phyloP scores from a whole-genome alignment of 306 rosid species.

The Clitoria ternatea region DNA sequence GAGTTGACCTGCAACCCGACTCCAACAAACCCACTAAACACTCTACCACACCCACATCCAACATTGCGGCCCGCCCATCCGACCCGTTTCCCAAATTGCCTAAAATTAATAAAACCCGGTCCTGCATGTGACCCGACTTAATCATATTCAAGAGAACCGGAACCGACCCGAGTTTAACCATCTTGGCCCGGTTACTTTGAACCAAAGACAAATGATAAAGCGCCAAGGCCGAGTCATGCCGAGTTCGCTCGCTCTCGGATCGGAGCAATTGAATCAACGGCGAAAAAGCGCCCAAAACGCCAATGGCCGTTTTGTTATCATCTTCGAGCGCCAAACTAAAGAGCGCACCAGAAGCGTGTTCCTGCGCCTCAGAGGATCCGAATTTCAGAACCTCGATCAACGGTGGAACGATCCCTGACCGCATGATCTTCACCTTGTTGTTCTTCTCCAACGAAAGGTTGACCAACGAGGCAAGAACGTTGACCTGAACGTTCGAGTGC shows the following conservation, averaged over 20 bases:
- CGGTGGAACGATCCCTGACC: conserved; percentile 84
- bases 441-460: conserved; percentile 61
- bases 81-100: conserved; percentile 53
- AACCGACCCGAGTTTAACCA: conserved; percentile 69
- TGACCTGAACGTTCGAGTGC: conserved; percentile 51
- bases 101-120: conserved; percentile 43
- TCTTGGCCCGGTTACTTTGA: conserved; percentile 69
- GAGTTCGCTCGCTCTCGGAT: conserved; percentile 67
- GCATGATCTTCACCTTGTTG: conserved; percentile 80
- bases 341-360: conserved; percentile 75
- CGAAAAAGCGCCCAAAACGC: conserved; percentile 74
- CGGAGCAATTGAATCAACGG: conserved; percentile 64
- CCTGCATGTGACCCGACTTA: conserved; percentile 55
- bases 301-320: conserved; percentile 74
- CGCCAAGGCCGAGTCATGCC: conserved; percentile 76
- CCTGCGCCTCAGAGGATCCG: conserved; percentile 77
- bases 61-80: conserved; percentile 68
- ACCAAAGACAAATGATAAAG: conserved; percentile 72
- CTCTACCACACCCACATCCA: conserved; percentile 78
- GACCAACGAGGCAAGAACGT: conserved; percentile 72
- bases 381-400: conserved; percentile 58
- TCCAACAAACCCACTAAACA: conserved; percentile 44
- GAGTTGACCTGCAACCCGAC: conserved; percentile 30
- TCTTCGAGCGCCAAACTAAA: conserved; percentile 77
- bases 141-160: conserved; percentile 51